phyloP scores from a whole-genome alignment of 2,329 filamentous ascomycete genomes.

The Cladosporium austrohemisphaericum region DNA sequence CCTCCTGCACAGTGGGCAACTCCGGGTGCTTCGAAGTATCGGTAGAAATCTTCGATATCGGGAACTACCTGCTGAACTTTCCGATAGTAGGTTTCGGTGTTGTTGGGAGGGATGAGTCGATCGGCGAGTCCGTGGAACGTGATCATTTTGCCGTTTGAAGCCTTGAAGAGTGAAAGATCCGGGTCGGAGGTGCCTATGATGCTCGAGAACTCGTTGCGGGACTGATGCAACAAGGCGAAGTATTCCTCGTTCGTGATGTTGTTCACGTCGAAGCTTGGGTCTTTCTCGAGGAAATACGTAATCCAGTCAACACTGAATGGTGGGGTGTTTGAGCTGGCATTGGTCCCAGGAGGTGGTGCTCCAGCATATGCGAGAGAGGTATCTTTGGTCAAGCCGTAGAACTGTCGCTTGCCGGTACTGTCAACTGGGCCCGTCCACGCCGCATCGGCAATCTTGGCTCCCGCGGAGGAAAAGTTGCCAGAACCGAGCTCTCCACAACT shows the following conservation, averaged over 20 bases:
- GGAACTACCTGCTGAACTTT: constrained; percentile 23
- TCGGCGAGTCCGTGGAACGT: constrained; percentile 40
- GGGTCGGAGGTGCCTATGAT: constrained; percentile 36
- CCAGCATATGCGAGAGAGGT: not conserved
- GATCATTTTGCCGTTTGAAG: constrained; percentile 41
- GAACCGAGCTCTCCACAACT: constrained; percentile 23
- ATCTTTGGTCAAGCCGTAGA: not conserved
- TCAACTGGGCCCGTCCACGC: constrained; percentile 32
- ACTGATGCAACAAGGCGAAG: constrained; percentile 18
- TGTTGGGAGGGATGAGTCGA: constrained; percentile 18
- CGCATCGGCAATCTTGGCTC: constrained; percentile 30
- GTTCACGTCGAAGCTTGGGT: constrained; percentile 13
- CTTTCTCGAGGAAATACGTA: not conserved
- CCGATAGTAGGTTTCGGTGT: constrained; percentile 37
- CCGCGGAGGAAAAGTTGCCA: constrained; percentile 27
- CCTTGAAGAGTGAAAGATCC: constrained; percentile 36
- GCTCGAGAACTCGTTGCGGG: constrained; percentile 26
- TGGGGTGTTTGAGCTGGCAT: constrained; percentile 18
- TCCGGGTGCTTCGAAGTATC: constrained; percentile 33
- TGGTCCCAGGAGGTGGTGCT: no score
- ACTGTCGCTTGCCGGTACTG: constrained; percentile 16
- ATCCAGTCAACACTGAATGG: constrained; percentile 22
- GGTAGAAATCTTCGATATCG: constrained; percentile 28
- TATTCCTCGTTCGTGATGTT: constrained; percentile 31
- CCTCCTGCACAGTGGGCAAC: constrained; percentile 32